These are phyloP conservation scores for Geranium brycei DNA, from an alignment of 345 rosid genomes.

Conservation along the genomic window DNA sequence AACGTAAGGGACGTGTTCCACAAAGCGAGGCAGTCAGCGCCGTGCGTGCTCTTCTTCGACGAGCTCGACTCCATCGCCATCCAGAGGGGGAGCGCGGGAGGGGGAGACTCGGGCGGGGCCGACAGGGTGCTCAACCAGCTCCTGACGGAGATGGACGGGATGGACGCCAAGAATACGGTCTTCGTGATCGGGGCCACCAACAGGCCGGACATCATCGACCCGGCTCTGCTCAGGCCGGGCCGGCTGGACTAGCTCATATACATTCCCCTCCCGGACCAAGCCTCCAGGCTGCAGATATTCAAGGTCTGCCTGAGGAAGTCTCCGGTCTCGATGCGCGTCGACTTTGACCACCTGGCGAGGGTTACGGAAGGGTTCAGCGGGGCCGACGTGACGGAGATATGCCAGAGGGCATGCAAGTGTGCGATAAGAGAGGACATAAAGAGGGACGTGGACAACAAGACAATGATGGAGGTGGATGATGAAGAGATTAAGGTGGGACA, in stretches of 20 bases:
- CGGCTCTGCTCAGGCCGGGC: constrained; percentile 48
- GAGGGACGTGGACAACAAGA: constrained; percentile 18
- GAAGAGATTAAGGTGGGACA: constrained; percentile 36
- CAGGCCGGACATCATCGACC: constrained; percentile 17
- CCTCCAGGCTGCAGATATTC: constrained; percentile 45
- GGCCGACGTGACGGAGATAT: constrained; percentile 57
- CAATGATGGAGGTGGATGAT: no score
- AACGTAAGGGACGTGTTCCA: constrained; percentile 65
- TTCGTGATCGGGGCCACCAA: no score
- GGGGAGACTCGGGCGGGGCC: constrained; percentile 59
- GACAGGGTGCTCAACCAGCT: constrained; percentile 63
- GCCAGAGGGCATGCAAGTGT: constrained; percentile 54
- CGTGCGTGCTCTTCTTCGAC: constrained; percentile 68
- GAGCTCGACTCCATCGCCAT: constrained; percentile 74
- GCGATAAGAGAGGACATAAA: constrained; percentile 62
- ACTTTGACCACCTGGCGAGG: constrained; percentile 43
- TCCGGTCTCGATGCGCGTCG: constrained; percentile 43
- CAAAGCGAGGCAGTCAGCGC: constrained; percentile 60
- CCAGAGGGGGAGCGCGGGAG: constrained; percentile 56
- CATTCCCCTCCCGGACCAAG: constrained; percentile 67
- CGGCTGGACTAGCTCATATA: constrained; percentile 58
- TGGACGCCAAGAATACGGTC: no score
- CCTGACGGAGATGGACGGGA: constrained; percentile 61
- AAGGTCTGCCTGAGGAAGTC: constrained; percentile 52
- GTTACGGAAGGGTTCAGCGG: constrained; percentile 57